Conservation (phyloP, 495 filamentous ascomycete species). For the Tetracladium setigerum region DNA sequence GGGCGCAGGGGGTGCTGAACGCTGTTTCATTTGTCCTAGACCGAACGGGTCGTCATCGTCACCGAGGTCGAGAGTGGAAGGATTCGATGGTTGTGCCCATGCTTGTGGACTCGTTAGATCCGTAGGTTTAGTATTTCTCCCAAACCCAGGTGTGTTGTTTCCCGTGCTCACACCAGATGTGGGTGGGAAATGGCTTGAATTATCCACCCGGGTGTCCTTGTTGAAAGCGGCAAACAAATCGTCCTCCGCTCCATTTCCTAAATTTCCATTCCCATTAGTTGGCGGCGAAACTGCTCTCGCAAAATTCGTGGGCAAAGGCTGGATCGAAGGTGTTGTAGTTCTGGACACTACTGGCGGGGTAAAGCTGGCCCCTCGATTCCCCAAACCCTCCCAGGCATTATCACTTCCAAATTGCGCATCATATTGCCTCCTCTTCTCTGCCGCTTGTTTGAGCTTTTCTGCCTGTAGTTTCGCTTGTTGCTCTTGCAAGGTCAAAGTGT, state of each 20-base stretch:
- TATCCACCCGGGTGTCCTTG: constrained; percentile 50
- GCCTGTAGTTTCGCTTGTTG: constrained; percentile 76
- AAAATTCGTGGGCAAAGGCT: constrained; percentile 13
- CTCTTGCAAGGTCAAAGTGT: constrained; percentile 66
- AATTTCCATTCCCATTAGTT: constrained; percentile 12
- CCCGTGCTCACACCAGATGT: constrained; percentile 39
- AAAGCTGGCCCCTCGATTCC: constrained; percentile 22
- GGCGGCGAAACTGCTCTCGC: constrained; percentile 17
- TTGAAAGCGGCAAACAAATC: constrained; percentile 58
- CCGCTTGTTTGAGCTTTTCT: constrained; percentile 68
- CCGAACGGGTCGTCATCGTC: constrained; percentile 83
- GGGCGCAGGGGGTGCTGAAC: constrained; percentile 24
- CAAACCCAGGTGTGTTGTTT: constrained; percentile 32
- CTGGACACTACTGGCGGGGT: constrained; percentile 15
- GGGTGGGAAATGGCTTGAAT: constrained; percentile 51
- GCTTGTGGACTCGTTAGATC: constrained; percentile 31
- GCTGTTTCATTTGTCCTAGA: constrained; percentile 55
- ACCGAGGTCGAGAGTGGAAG: constrained; percentile 21
- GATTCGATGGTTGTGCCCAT: constrained; percentile 25
- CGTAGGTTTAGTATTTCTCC: constrained; percentile 2
- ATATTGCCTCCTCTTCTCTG: constrained; percentile 57
- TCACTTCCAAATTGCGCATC: constrained; percentile 68
- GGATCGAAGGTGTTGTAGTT: constrained; percentile 13
- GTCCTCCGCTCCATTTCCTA: constrained; percentile 33
- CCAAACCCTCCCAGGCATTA: constrained; percentile 67